Evolutionary conservation across 2,329 filamentous ascomycete genomes (phyloP).

Genomic region (Aspergillus transmontanensis): DNA sequence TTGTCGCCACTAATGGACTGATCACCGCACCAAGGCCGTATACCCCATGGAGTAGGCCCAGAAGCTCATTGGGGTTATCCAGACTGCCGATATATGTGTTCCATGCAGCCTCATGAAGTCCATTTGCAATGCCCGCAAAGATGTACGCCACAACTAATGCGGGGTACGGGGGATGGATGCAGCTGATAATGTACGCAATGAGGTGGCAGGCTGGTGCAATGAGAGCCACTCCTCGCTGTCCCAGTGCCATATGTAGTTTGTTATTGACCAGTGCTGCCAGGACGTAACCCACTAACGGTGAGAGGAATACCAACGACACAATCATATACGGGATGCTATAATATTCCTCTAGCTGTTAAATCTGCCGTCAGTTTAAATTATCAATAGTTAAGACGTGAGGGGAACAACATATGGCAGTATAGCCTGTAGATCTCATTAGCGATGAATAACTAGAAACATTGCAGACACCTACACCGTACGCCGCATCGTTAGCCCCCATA

Average conservation of each 20-base stretch:
- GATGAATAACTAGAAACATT: neutral
- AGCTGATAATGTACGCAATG: neutral
- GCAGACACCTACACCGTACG: constrained; percentile 54
- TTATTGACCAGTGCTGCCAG: neutral
- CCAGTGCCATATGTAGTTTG: neutral
- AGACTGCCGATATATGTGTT: neutral
- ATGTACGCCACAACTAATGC: neutral
- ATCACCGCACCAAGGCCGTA: constrained; percentile 73
- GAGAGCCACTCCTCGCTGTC: neutral
- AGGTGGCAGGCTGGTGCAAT: neutral
- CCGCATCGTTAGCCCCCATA: constrained; percentile 61
- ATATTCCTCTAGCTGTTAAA: neutral
- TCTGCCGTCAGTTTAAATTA: neutral
- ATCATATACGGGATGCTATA: neutral
- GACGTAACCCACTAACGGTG: neutral
- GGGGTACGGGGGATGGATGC: neutral
- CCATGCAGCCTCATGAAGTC: neutral
- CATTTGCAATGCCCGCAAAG: neutral
- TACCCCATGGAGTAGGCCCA: constrained; percentile 70
- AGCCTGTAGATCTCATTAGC: neutral
- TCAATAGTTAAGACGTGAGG: neutral
- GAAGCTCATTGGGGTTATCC: constrained; percentile 62
- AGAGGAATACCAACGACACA: neutral
- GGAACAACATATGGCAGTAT: neutral
- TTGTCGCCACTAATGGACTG: constrained; percentile 69